Conservation (phyloP, 2,329 filamentous ascomycete genomes). For the Paracamarosporium sp. region DNA sequence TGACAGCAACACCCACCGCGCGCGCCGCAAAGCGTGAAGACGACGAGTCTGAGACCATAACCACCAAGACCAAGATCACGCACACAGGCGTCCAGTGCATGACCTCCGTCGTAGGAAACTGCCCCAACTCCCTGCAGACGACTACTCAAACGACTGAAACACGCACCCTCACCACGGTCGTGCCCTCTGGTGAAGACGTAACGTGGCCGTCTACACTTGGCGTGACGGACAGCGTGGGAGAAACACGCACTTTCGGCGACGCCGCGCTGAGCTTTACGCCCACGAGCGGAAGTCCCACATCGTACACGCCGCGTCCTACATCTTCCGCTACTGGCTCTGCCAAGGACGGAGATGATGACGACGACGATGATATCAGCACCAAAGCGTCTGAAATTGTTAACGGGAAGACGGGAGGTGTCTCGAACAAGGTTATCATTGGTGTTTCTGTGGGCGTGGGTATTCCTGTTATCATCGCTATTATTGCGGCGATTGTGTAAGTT, state of each 20-base stretch:
- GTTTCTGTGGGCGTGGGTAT: constrained; percentile 57
- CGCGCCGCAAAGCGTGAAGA: constrained; percentile 23
- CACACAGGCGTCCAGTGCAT: constrained; percentile 56
- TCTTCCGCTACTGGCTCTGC: not conserved
- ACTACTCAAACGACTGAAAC: constrained; percentile 48
- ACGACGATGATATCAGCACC: not conserved
- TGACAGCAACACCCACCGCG: constrained; percentile 25
- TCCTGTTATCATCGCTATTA: constrained; percentile 43
- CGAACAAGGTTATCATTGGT: constrained; percentile 58
- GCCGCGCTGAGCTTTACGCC: constrained; percentile 45
- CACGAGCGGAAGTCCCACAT: constrained; percentile 54
- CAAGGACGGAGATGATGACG: not conserved
- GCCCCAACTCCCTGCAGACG: constrained; percentile 59
- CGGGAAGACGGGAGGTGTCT: constrained; percentile 42
- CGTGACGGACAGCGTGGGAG: constrained; percentile 38
- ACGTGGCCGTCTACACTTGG: constrained; percentile 51
- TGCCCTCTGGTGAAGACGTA: constrained; percentile 35
- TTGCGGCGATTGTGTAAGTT: constrained; percentile 18
- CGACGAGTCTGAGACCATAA: constrained; percentile 48
- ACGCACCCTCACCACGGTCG: constrained; percentile 49
- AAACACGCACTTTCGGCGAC: constrained; percentile 50
- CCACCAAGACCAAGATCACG: constrained; percentile 49
- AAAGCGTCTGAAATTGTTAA: constrained; percentile 16
- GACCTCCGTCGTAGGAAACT: constrained; percentile 54
- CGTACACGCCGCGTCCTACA: constrained; percentile 48